These are phyloP conservation scores for Linnemannia schmuckeri DNA, from an alignment of 192 early-diverging fungal species.

Conservation along the genomic window DNA sequence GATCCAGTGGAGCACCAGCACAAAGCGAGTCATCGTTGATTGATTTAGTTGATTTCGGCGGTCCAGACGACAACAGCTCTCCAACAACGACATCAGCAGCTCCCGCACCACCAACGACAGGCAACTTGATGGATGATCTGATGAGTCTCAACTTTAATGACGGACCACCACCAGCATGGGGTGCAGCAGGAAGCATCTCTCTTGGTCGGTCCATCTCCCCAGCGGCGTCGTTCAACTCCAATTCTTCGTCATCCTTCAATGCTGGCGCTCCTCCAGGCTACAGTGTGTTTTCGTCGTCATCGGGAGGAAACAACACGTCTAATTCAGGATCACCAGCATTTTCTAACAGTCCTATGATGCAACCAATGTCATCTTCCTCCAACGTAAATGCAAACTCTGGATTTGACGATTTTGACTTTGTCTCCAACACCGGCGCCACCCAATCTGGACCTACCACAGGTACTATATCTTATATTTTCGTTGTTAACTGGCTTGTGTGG, in stretches of 20 bases:
- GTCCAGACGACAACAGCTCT: conserved; percentile 8
- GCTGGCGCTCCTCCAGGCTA: conserved; percentile 26
- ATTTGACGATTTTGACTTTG: conserved; percentile 52
- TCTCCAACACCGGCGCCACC: conserved; percentile 31
- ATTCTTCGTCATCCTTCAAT: conserved; percentile 7
- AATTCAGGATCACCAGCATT: conserved; percentile 32
- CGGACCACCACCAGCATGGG: conserved; percentile 49
- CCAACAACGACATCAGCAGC: conserved; percentile 7
- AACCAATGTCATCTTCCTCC: conserved; percentile 1
- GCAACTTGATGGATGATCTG: conserved; percentile 56
- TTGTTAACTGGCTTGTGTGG: background rate
- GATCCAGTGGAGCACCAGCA: conserved; percentile 26
- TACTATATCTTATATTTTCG: background rate
- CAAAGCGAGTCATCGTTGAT: conserved; percentile 59
- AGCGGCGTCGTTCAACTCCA: conserved; percentile 5
- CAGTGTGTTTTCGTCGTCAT: conserved; percentile 10
- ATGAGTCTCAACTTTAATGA: conserved; percentile 58
- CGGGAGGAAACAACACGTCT: conserved; percentile 10
- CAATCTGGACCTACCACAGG: conserved; percentile 23
- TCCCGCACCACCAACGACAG: conserved; percentile 31
- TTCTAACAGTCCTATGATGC: conserved; percentile 23
- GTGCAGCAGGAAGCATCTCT: conserved; percentile 54
- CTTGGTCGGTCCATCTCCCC: conserved; percentile 25
- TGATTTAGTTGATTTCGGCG: conserved; percentile 60
- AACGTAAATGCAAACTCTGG: conserved; percentile 17